A percentile compares a stretch with the other conserved stretches of the same genome.
phyloP scores from a whole-genome alignment of 345 rosid species.

The Aegle marmelos region DNA sequence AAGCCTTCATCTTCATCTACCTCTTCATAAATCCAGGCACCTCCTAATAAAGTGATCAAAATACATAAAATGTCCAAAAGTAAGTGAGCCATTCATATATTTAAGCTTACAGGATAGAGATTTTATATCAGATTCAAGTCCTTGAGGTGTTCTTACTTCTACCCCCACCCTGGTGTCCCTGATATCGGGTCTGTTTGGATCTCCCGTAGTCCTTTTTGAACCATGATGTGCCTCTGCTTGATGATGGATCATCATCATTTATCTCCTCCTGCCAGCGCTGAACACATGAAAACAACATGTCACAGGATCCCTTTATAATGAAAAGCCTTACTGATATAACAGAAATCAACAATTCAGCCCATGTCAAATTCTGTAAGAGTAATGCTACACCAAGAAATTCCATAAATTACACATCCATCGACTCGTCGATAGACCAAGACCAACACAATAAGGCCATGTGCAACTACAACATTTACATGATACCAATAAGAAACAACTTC shows the following conservation, averaged over 20 bases:
- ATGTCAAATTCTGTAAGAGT: not conserved
- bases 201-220: conserved; percentile 52
- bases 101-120: not conserved
- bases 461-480: not conserved
- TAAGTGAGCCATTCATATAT: not conserved
- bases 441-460: not conserved
- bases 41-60: conserved; percentile 42
- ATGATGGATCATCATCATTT: conserved; percentile 45
- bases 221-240: conserved; percentile 58
- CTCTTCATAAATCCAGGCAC: conserved; percentile 58
- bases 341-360: not conserved
- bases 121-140: not conserved
- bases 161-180: conserved; percentile 30
- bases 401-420: not conserved
- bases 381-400: not conserved
- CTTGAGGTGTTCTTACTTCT: conserved; percentile 48
- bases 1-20: conserved; percentile 49
- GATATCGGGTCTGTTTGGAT: conserved; percentile 39
- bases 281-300: conserved; percentile 10
- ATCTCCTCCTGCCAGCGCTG: conserved; percentile 57
- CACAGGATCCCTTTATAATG: not conserved
- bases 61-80: not conserved
- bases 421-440: not conserved
- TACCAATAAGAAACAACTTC: not conserved
- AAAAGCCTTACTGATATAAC: not conserved